Evolutionary conservation across 352 stramenopile genomes (phyloP).

Genomic region (Phytophthora ohioensis): DNA sequence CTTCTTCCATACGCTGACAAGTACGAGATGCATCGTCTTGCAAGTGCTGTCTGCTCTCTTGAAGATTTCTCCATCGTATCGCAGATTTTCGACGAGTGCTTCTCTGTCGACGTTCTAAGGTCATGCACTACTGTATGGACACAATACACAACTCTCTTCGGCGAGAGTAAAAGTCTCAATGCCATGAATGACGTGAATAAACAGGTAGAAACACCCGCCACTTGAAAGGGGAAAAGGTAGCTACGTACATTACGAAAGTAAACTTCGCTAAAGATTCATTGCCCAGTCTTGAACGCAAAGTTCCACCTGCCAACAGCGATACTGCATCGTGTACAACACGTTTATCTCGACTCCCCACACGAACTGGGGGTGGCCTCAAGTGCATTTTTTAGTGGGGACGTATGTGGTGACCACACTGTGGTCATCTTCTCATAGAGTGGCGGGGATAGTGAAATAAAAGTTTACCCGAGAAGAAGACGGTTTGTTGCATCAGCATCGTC

Average conservation of each 20-base stretch:
- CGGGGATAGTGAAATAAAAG: too few species aligned
- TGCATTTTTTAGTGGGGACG: too few species aligned
- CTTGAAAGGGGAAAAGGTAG: slow-evolving; percentile 2
- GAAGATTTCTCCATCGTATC: slow-evolving; percentile 52
- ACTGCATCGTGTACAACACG: too few species aligned
- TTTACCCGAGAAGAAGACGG: too few species aligned
- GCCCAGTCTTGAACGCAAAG: too few species aligned
- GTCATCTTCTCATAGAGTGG: too few species aligned
- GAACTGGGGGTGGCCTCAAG: too few species aligned
- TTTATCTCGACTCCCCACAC: too few species aligned
- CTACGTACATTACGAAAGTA: slow-evolving; percentile 2
- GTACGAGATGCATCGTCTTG: slow-evolving; percentile 62
- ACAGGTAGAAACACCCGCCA: background rate
- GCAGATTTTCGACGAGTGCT: slow-evolving; percentile 50
- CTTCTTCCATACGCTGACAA: slow-evolving; percentile 53
- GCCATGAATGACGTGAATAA: slow-evolving; percentile 27
- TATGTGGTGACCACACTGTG: too few species aligned
- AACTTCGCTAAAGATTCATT: background rate
- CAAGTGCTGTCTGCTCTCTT: slow-evolving; percentile 53
- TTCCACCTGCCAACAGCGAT: background rate
- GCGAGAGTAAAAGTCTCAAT: slow-evolving; percentile 27
- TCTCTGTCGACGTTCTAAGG: slow-evolving; percentile 34
- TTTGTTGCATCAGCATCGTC: too few species aligned
- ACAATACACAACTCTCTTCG: slow-evolving; percentile 63
- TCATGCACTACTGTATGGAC: slow-evolving; percentile 53